Conservation (phyloP, 768 basidiomycete species). For the Suillus decipiens region DNA sequence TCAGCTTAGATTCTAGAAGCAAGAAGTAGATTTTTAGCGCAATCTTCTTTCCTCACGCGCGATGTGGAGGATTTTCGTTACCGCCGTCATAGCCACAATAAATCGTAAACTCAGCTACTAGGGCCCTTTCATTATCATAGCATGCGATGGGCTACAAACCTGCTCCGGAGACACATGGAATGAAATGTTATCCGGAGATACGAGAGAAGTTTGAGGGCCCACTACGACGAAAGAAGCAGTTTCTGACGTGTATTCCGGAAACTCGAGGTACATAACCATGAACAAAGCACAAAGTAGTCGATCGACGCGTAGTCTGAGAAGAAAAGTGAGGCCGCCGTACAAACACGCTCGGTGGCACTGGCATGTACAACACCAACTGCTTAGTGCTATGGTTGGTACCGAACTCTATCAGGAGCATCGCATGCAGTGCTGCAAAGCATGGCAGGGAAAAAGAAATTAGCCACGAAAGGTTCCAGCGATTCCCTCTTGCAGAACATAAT, state of each 20-base stretch:
- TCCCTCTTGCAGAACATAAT: neutral
- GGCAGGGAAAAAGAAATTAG: neutral
- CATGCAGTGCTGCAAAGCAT: neutral
- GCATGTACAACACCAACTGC: neutral
- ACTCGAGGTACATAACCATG: constrained; percentile 1
- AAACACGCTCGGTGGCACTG: neutral
- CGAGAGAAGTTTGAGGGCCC: neutral
- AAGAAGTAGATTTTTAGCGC: neutral
- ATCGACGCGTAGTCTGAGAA: constrained; percentile 10
- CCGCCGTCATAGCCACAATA: neutral
- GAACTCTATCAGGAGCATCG: neutral
- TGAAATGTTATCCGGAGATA: neutral
- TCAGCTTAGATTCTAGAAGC: neutral
- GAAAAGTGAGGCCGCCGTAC: constrained; percentile 12
- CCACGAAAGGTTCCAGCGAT: neutral
- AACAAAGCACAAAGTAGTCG: neutral
- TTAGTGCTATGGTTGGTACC: neutral
- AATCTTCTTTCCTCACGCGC: neutral
- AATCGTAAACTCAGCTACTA: too few relatives aligned
- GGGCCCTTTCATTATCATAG: neutral
- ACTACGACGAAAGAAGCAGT: neutral
- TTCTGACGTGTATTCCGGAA: constrained; percentile 4
- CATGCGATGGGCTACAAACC: neutral
- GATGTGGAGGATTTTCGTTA: constrained; percentile 2
- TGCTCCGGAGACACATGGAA: neutral